A percentile compares a stretch with the other conserved stretches of the same genome.
Evolutionary conservation across 2,329 filamentous ascomycete genomes (phyloP).

Genomic region (Byssochlamys sp.): DNA sequence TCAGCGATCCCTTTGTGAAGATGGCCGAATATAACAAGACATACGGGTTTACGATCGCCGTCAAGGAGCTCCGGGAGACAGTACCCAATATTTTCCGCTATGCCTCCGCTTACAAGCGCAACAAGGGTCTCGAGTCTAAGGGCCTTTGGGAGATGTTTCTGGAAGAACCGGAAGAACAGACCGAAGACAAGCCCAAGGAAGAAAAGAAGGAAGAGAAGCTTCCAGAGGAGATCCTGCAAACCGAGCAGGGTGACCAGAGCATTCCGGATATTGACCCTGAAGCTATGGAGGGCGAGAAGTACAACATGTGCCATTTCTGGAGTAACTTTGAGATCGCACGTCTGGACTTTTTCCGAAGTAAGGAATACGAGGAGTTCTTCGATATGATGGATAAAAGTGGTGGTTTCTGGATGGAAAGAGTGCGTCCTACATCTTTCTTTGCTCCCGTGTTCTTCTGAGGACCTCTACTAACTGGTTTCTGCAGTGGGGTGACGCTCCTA

Average conservation of each 20-base stretch:
- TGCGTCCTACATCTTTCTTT: conserved; percentile 40
- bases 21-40: conserved; percentile 95
- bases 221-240: conserved; percentile 71
- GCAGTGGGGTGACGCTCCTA: conserved; percentile 96
- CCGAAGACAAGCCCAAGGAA: conserved; percentile 43
- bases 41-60: conserved; percentile 96
- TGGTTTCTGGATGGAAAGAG: conserved; percentile 97
- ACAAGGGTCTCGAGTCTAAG: conserved; percentile 79
- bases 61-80: conserved; percentile 94
- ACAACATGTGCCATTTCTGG: conserved; percentile 99
- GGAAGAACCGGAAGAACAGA: conserved; percentile 53
- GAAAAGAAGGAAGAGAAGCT: conserved; percentile 59
- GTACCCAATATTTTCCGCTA: conserved; percentile 98
- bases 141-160: conserved; percentile 99
- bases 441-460: neutral
- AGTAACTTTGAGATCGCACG: conserved; percentile 97
- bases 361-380: conserved; percentile 96
- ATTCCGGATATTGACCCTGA: conserved; percentile 80
- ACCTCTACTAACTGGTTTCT: conserved; percentile 27
- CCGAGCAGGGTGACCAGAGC: conserved; percentile 59
- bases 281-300: conserved; percentile 91
- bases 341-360: conserved; percentile 91
- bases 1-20: conserved; percentile 81
- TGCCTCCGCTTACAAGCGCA: conserved; percentile 91
- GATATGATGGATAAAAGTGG: conserved; percentile 97